Evolutionary conservation across 108 stramenopile genomes (phyloP).

Genomic region (Nitzschia sp.): DNA sequence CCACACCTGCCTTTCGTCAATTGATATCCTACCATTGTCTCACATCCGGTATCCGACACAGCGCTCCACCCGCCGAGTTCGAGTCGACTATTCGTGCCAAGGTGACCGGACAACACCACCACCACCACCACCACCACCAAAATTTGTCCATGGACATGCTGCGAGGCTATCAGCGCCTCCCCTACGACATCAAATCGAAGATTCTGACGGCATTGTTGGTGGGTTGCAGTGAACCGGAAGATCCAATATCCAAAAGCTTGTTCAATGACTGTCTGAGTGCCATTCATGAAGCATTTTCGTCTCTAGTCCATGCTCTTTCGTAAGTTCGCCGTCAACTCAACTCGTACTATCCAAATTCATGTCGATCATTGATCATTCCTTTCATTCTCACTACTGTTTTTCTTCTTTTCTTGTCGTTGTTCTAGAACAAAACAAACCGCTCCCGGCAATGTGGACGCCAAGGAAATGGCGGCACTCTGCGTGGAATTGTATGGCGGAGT

Average conservation of each 20-base stretch:
- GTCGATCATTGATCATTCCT: not conserved
- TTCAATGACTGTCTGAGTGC: slow-evolving; percentile 64
- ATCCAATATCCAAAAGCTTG: slow-evolving; percentile 47
- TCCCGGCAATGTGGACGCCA: slow-evolving; percentile 52
- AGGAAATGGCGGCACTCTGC: slow-evolving; percentile 76
- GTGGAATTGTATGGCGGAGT: slow-evolving; percentile 74
- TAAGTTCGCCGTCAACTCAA: slow-evolving; percentile 24
- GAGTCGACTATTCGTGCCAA: slow-evolving; percentile 37
- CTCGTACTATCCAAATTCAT: not conserved
- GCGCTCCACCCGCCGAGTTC: slow-evolving; percentile 45
- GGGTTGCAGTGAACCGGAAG: slow-evolving; percentile 61
- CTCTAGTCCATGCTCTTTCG: slow-evolving; percentile 63
- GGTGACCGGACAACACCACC: slow-evolving; percentile 35
- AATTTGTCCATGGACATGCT: slow-evolving; percentile 42
- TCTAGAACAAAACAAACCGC: slow-evolving; percentile 53
- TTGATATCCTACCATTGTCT: slow-evolving; percentile 59
- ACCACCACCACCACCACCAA: too few relatives aligned
- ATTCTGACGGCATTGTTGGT: slow-evolving; percentile 69
- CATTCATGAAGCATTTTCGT: slow-evolving; percentile 60
- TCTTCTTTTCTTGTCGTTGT: not conserved
- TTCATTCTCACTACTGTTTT: not conserved
- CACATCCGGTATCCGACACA: slow-evolving; percentile 71
- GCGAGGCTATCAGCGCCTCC: slow-evolving; percentile 72
- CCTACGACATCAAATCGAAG: slow-evolving; percentile 62
- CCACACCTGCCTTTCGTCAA: slow-evolving; percentile 61